These are phyloP conservation scores for Scortechinia acanthostroma DNA, from an alignment of 2,329 filamentous ascomycete species.

Conservation along the genomic window DNA sequence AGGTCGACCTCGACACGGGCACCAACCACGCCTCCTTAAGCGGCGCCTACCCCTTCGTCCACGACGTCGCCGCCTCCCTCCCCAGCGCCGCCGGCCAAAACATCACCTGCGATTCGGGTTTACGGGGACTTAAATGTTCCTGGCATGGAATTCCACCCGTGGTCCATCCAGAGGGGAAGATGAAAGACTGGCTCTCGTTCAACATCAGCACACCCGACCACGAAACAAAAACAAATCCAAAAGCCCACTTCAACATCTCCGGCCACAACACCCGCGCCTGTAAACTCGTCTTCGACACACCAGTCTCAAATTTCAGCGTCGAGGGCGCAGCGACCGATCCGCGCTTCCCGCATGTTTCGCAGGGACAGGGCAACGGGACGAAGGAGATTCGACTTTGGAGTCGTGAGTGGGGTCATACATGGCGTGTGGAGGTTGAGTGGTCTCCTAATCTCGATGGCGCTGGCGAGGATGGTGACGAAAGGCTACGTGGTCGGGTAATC, in stretches of 20 bases:
- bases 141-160: slow-evolving; percentile 52
- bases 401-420: slow-evolving; percentile 69
- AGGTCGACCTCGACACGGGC: slow-evolving; percentile 69
- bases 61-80: slow-evolving; percentile 58
- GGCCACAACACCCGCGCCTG: slow-evolving; percentile 76
- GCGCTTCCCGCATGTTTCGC: slow-evolving; percentile 42
- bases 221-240: background rate
- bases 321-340: slow-evolving; percentile 50
- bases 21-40: slow-evolving; percentile 62
- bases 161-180: slow-evolving; percentile 34
- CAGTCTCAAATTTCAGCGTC: slow-evolving; percentile 59
- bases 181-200: slow-evolving; percentile 56
- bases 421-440: slow-evolving; percentile 72
- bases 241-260: slow-evolving; percentile 48
- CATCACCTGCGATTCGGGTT: slow-evolving; percentile 38
- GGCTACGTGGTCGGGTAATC: slow-evolving; percentile 56
- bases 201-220: slow-evolving; percentile 35
- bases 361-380: slow-evolving; percentile 33
- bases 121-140: slow-evolving; percentile 38
- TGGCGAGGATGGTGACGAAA: slow-evolving; percentile 7
- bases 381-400: slow-evolving; percentile 74
- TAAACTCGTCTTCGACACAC: slow-evolving; percentile 57
- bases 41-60: slow-evolving; percentile 62
- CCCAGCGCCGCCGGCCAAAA: slow-evolving; percentile 56
- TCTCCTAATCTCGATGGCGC: slow-evolving; percentile 15